phyloP scores from a whole-genome alignment of 1,284 basidiomycete genomes.

The Volvariella surrecta region DNA sequence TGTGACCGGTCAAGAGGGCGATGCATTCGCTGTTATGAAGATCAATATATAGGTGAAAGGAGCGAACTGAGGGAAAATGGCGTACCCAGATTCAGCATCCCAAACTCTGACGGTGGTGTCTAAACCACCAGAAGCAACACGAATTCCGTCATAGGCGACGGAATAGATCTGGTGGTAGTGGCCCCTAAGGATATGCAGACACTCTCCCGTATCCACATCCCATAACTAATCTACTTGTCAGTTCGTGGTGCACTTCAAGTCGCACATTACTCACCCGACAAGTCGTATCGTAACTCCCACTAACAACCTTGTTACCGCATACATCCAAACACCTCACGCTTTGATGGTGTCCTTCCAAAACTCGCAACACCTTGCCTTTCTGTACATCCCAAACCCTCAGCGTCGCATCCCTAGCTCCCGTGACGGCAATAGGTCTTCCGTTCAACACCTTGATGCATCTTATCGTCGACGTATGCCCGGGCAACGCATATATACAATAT shows the following conservation, averaged over 20 bases:
- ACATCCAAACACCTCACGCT: constrained; percentile 89
- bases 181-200: constrained; percentile 79
- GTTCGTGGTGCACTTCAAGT: neutral
- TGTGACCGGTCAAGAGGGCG: constrained; percentile 88
- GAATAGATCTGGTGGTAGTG: constrained; percentile 93
- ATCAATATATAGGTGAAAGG: constrained; percentile 1
- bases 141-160: constrained; percentile 85
- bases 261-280: constrained; percentile 51
- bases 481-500: constrained; percentile 71
- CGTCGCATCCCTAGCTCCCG: constrained; percentile 83
- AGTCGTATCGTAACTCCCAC: constrained; percentile 86
- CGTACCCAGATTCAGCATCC: constrained; percentile 75
- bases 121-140: constrained; percentile 82
- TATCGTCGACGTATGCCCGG: constrained; percentile 88
- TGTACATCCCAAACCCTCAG: constrained; percentile 93
- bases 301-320: constrained; percentile 73
- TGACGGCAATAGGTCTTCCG: constrained; percentile 81
- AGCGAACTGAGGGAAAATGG: constrained; percentile 7
- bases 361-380: constrained; percentile 59
- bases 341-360: constrained; percentile 73
- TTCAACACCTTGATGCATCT: constrained; percentile 88
- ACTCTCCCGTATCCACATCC: constrained; percentile 81
- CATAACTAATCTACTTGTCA: constrained; percentile 45
- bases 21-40: constrained; percentile 56
- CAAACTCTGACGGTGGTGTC: constrained; percentile 90